These are phyloP conservation scores for Boletus patriciae DNA, from an alignment of 768 basidiomycete genomes.

Conservation along the genomic window DNA sequence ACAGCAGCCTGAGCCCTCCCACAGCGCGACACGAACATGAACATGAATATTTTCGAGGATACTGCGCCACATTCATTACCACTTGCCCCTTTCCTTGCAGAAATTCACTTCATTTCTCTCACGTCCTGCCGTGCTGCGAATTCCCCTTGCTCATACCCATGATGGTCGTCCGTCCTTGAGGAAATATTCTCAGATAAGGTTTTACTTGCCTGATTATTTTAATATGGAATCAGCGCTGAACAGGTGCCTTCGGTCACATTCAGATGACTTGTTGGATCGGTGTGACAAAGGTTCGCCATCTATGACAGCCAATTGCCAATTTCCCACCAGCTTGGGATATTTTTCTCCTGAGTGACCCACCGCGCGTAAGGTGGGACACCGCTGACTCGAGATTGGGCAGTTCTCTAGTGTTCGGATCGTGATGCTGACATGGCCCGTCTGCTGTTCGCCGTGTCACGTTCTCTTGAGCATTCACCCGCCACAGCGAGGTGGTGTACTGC, in stretches of 20 bases:
- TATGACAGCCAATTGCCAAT: slow-evolving; percentile 12
- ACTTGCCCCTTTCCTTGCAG: not conserved
- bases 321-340: slow-evolving; percentile 1
- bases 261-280: slow-evolving; percentile 9
- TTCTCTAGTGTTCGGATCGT: not conserved
- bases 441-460: not conserved
- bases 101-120: slow-evolving; percentile 18
- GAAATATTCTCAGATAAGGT: slow-evolving; percentile 20
- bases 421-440: not conserved
- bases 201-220: slow-evolving; percentile 19
- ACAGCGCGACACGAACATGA: slow-evolving; percentile 10
- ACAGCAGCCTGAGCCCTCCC: slow-evolving; percentile 5
- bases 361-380: slow-evolving; percentile 2
- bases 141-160: slow-evolving; percentile 16
- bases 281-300: slow-evolving; percentile 6
- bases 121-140: slow-evolving; percentile 17
- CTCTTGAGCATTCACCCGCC: not conserved
- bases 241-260: slow-evolving; percentile 14
- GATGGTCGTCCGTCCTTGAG: slow-evolving; percentile 12
- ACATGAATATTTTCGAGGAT: slow-evolving; percentile 4
- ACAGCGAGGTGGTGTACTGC: not conserved
- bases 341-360: slow-evolving; percentile 1
- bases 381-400: not conserved
- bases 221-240: slow-evolving; percentile 16
- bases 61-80: not conserved